Evolutionary conservation across 1,139 yeast species (phyloP).

Genomic region (Scheffersomyces stambukii): DNA sequence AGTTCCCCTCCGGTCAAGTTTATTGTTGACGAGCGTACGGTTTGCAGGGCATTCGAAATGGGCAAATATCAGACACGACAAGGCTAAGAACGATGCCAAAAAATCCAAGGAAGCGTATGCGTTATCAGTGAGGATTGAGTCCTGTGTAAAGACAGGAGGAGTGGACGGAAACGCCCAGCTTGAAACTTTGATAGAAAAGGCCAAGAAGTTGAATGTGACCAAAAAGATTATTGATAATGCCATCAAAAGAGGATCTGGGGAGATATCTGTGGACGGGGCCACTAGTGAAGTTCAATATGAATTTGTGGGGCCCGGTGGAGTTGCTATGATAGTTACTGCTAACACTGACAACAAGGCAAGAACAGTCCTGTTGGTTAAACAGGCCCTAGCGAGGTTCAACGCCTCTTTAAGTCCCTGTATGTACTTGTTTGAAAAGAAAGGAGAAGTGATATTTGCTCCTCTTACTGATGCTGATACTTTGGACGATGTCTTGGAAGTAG

Average conservation of each 20-base stretch:
- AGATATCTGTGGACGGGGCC: slow-evolving; percentile 29
- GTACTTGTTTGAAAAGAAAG: slow-evolving; percentile 73
- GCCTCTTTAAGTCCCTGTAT: slow-evolving; percentile 75
- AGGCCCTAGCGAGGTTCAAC: slow-evolving; percentile 66
- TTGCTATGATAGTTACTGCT: slow-evolving; percentile 79
- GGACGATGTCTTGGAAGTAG: slow-evolving; percentile 67
- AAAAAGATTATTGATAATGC: slow-evolving; percentile 86
- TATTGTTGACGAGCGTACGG: too few relatives aligned
- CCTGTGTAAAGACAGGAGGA: slow-evolving; percentile 60
- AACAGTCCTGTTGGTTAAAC: slow-evolving; percentile 70
- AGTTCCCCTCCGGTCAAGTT: too few relatives aligned
- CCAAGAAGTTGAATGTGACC: slow-evolving; percentile 71
- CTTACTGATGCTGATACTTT: slow-evolving; percentile 34
- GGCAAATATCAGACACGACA: slow-evolving; percentile 92
- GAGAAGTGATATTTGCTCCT: slow-evolving; percentile 55
- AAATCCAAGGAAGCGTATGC: slow-evolving; percentile 68
- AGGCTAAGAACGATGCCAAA: slow-evolving; percentile 86
- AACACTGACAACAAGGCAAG: slow-evolving; percentile 85
- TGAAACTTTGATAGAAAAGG: slow-evolving; percentile 72
- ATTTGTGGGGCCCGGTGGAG: slow-evolving; percentile 91
- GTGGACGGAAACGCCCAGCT: slow-evolving; percentile 67
- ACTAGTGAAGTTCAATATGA: slow-evolving; percentile 61
- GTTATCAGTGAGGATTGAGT: slow-evolving; percentile 67
- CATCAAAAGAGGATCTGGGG: slow-evolving; percentile 76
- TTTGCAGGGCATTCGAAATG: slow-evolving; percentile 86